Evolutionary conservation across 495 filamentous ascomycete species (phyloP).

Genomic region (Aspergillus nidulans): DNA sequence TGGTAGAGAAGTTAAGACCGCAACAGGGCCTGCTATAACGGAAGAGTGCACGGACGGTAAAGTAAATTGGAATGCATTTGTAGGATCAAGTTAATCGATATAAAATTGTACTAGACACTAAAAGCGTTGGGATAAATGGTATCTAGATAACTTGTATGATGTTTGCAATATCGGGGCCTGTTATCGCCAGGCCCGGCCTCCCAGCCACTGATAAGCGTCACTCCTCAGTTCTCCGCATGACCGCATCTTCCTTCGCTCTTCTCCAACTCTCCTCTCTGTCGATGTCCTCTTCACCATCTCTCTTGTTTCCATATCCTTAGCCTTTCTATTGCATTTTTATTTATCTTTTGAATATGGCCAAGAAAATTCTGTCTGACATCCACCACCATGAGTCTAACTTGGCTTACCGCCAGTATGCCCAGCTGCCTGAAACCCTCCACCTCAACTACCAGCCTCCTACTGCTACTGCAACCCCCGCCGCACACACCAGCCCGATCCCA

Average conservation of each 20-base stretch:
- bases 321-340: neutral
- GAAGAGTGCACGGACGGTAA: conserved; percentile 42
- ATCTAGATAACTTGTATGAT: neutral
- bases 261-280: conserved; percentile 8
- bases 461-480: conserved; percentile 1
- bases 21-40: conserved; percentile 47
- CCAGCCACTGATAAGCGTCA: conserved; percentile 10
- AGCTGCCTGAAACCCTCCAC: conserved; percentile 18
- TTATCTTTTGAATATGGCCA: conserved; percentile 16
- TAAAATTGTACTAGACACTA: neutral
- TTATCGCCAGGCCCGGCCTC: neutral
- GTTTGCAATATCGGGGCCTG: neutral
- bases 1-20: conserved; percentile 18
- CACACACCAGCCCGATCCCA: neutral
- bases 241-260: neutral
- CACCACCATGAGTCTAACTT: conserved; percentile 17
- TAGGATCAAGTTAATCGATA: conserved; percentile 29
- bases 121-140: neutral
- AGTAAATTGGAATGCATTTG: conserved; percentile 49
- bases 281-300: neutral
- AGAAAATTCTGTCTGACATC: conserved; percentile 9
- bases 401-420: conserved; percentile 19
- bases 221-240: conserved; percentile 1
- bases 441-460: neutral
- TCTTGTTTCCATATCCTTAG: neutral